These are phyloP conservation scores for Trichoderma orchidacearum DNA, from an alignment of 495 filamentous ascomycete genomes.

Conservation along the genomic window DNA sequence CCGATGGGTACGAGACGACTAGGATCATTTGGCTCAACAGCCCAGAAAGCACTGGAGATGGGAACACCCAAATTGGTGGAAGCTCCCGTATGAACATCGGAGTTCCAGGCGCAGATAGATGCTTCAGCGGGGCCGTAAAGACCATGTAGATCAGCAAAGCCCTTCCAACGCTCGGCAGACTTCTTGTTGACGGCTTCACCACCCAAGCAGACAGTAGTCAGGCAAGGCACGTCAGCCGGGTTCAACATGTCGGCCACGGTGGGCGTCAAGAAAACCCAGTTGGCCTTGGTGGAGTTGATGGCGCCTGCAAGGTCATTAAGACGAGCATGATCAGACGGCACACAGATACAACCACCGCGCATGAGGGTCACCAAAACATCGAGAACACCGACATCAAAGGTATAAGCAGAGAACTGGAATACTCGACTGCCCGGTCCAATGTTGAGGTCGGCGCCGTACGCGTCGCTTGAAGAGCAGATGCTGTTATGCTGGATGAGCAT, in stretches of 20 bases:
- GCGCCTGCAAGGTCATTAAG: neutral
- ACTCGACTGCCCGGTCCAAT: constrained; percentile 30
- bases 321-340: constrained; percentile 24
- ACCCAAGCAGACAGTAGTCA: neutral
- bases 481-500: neutral
- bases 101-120: constrained; percentile 8
- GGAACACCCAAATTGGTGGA: constrained; percentile 27
- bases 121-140: constrained; percentile 4
- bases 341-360: constrained; percentile 42
- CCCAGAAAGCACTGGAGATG: constrained; percentile 30
- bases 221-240: neutral
- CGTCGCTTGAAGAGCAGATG: constrained; percentile 2
- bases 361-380: constrained; percentile 38
- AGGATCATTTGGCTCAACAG: constrained; percentile 32
- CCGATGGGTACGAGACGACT: constrained; percentile 30
- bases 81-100: constrained; percentile 12
- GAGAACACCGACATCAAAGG: constrained; percentile 38
- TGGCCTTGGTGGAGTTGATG: neutral
- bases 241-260: neutral
- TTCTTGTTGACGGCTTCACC: neutral
- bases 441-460: constrained; percentile 27
- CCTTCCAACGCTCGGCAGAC: constrained; percentile 6
- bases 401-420: constrained; percentile 35
- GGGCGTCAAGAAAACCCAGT: neutral
- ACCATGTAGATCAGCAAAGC: constrained; percentile 4